These are phyloP conservation scores for Omphalotus guepiniiformis DNA, from an alignment of 768 basidiomycete species.

Conservation along the genomic window DNA sequence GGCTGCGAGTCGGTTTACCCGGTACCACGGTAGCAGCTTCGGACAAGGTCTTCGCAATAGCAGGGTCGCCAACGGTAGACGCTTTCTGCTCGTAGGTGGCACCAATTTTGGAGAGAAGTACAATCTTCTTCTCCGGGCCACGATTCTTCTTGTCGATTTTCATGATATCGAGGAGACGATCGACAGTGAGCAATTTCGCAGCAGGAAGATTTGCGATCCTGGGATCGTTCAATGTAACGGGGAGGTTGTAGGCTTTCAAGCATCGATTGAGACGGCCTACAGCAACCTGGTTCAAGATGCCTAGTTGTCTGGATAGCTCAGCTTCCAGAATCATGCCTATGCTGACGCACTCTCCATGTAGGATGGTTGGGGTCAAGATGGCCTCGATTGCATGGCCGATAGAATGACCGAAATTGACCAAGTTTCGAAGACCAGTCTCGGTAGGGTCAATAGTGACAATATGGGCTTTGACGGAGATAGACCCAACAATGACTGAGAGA, in stretches of 20 bases:
- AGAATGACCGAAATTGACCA: conserved; percentile 98
- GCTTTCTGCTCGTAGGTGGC: conserved; percentile 91
- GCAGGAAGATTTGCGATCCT: conserved; percentile 69
- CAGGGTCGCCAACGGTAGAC: conserved; percentile 73
- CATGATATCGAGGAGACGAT: conserved; percentile 89
- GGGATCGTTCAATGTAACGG: conserved; percentile 75
- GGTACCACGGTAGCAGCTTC: conserved; percentile 76
- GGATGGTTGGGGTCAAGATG: conserved; percentile 74
- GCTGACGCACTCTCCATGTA: conserved; percentile 95
- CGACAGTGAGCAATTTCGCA: conserved; percentile 69
- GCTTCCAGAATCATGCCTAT: conserved; percentile 97
- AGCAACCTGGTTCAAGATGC: conserved; percentile 85
- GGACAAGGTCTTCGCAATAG: conserved; percentile 78
- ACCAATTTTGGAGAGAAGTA: conserved; percentile 87
- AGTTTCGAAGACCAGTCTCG: conserved; percentile 94
- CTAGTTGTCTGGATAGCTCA: conserved; percentile 86
- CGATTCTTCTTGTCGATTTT: conserved; percentile 97
- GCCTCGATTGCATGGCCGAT: conserved; percentile 99
- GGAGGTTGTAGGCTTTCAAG: conserved; percentile 88
- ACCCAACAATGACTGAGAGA: conserved; percentile 87
- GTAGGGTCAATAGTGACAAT: conserved; percentile 97
- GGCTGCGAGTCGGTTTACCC: conserved; percentile 55
- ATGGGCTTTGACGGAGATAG: conserved; percentile 93
- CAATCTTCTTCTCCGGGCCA: conserved; percentile 89
- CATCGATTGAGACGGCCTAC: conserved; percentile 87